Conservation (phyloP, 257 asterid genomes). For the Cordia subcordata region DNA sequence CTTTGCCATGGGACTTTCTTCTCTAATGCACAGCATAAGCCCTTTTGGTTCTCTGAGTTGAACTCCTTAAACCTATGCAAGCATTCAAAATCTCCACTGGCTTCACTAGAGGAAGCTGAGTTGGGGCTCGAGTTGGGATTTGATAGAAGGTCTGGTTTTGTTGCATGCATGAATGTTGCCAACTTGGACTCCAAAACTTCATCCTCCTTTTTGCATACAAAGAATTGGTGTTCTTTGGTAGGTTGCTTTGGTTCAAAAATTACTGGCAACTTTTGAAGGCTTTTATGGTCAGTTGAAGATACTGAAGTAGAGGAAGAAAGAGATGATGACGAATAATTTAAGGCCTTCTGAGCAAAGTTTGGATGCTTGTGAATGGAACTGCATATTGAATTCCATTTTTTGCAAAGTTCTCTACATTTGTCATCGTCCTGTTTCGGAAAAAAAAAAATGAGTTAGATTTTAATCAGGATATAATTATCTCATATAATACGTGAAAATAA, state of each 20-base stretch:
- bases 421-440: constrained; percentile 46
- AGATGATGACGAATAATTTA: constrained; percentile 44
- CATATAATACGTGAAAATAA: constrained; percentile 2
- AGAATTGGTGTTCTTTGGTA: constrained; percentile 36
- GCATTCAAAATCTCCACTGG: constrained; percentile 39
- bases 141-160: constrained; percentile 67
- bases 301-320: constrained; percentile 69
- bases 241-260: constrained; percentile 10
- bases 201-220: constrained; percentile 23
- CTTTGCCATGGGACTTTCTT: constrained; percentile 61
- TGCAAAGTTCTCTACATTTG: constrained; percentile 54
- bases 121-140: constrained; percentile 96
- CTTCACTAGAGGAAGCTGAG: constrained; percentile 95
- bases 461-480: too few relatives aligned
- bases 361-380: constrained; percentile 59
- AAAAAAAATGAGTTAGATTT: constrained; percentile 8
- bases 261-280: constrained; percentile 37
- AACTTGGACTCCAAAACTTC: constrained; percentile 21
- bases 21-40: constrained; percentile 49
- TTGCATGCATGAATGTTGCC: not conserved
- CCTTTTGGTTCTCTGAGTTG: constrained; percentile 32
- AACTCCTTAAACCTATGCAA: constrained; percentile 28
- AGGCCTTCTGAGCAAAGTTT: constrained; percentile 52
- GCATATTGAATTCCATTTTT: constrained; percentile 93
- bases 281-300: constrained; percentile 50